Evolutionary conservation across 495 filamentous ascomycete species (phyloP), one percentile per base, ranked within the genome.

Genomic region (Talaromyces stipitatus): DNA sequence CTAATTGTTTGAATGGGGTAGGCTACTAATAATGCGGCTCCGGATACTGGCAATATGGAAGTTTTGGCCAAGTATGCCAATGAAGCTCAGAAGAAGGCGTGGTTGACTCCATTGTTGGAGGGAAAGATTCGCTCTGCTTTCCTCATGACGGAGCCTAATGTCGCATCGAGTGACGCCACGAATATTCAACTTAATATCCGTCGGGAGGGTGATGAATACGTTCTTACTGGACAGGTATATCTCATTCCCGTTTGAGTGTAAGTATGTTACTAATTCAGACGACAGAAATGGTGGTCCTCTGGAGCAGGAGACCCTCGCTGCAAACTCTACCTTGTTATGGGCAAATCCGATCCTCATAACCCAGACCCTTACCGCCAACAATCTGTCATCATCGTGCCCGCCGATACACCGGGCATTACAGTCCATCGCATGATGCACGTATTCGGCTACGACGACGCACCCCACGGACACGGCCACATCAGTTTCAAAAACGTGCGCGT

Each of bases 21-120:
- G 81, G 91, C 92, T 9, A 89, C 88, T 61, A 96, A 96, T 69
- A 95, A 90, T 66, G 81, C 91, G 26, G 91, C 91, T 11, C 91
- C 91, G 5, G 91, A 96, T 69, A 96, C 91, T 0, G 91, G 91
- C 7, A 96, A 96, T 68, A 96, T 96, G 91, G 91, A 96, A 66
- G 90, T 96, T 29, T 69, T 96, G 54, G 91, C 92, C 64, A 95
- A 94, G 73, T 96, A 96, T 66, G 92, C 88, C 18, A 92, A 87
- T 58, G 88, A 91, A 0, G 84, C 78, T n/a, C 91, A 96, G 75
- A 95, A 96, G 81, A 80, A 80, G 62, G 67, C 88, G 66, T 96
- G 91, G 91, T 78, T 96, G 58, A 78, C 78, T 59, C 91, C 91
- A 1, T 71, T 96, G 66, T 78, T 96, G 74, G 85, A 92, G 8